A percentile compares a stretch with the other conserved stretches of the same genome.
These are phyloP conservation scores for Colletotrichum liriopes DNA, from an alignment of 2,329 filamentous ascomycete species.

Conservation along the genomic window DNA sequence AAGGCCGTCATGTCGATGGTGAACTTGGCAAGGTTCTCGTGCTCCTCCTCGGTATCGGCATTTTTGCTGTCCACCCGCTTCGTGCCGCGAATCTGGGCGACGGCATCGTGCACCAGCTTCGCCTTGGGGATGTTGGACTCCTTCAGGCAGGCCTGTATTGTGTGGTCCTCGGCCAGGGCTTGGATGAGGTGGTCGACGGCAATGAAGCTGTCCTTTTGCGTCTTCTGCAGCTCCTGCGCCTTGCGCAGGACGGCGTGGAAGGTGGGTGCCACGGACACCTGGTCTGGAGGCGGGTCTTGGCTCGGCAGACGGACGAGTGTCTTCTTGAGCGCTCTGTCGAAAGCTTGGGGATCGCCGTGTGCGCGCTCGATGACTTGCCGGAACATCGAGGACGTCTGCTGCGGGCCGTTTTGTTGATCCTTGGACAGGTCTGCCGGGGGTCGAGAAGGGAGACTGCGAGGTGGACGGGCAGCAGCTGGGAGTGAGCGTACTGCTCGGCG, in stretches of 20 bases:
- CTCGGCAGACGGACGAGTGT: slow-evolving; percentile 89
- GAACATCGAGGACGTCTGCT: slow-evolving; percentile 83
- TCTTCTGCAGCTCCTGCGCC: slow-evolving; percentile 91
- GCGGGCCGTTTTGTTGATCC: slow-evolving; percentile 84
- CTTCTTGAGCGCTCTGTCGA: slow-evolving; percentile 94
- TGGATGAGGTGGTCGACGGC: slow-evolving; percentile 96
- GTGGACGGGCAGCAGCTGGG: slow-evolving; percentile 91
- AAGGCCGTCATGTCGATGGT: slow-evolving; percentile 98
- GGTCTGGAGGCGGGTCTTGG: slow-evolving; percentile 94
- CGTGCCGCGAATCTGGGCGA: slow-evolving; percentile 92
- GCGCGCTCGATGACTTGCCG: slow-evolving; percentile 95
- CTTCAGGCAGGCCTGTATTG: slow-evolving; percentile 81
- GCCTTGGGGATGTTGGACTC: slow-evolving; percentile 93
- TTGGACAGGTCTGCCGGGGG: slow-evolving; percentile 81
- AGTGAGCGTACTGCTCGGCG: slow-evolving; percentile 91
- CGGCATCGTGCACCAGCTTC: slow-evolving; percentile 91
- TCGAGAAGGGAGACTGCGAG: slow-evolving; percentile 88
- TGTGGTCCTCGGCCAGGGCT: slow-evolving; percentile 83
- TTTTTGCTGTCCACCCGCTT: slow-evolving; percentile 96
- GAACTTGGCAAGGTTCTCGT: slow-evolving; percentile 97
- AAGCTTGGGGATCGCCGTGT: slow-evolving; percentile 90
- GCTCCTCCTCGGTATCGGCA: slow-evolving; percentile 91
- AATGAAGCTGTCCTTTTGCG: slow-evolving; percentile 97
- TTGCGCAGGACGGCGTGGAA: slow-evolving; percentile 88
- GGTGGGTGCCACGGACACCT: slow-evolving; percentile 84